Evolutionary conservation across 108 stramenopile genomes (phyloP), one percentile per base, ranked within the genome.

Genomic region (Cyclostephanos tholiformis): DNA sequence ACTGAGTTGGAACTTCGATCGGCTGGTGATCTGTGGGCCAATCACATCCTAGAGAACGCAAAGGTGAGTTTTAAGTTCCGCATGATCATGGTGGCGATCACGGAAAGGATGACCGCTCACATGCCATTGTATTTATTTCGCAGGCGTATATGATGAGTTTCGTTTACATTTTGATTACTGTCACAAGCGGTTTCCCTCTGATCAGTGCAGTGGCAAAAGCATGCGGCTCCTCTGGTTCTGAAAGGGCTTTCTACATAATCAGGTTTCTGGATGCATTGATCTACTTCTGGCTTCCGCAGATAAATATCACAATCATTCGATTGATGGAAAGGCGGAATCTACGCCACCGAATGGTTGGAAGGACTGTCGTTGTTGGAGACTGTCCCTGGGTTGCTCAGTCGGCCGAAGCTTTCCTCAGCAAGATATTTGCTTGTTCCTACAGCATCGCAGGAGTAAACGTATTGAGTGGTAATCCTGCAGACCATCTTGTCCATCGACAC

Each of bases 281-380:
- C 41, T 89, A 86, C 68, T 80, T 89, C 50, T 89, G 65, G 66
- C 52, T 89, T 12, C 84, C 82, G n/a, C 81, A 89, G 66, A 82
- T 80, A 23, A 82, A 85, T 50, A 72, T 85, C 4, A 58, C 46
- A 9, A 72, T 85, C 64, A 41, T 84, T 27, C 79, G 87, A 46
- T 22, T 79, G 41, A 19, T 80, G 5, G 75, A 87, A 72, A 58
- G 82, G 16, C 79, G 88, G 13, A 77, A 82, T 48, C 35, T 87
- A 14, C 52, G 82, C 43, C 85, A 86, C 56, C 78, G 88, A 5
- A 81, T 86, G 72, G 88, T 86, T 25, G 85, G 82, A n/a, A 84
- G 88, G n/a, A 89, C 88, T 60, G 80, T 89, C 10, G 88, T 89
- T 6, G 51, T 89, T 23, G 88, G 77, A 23, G 88, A 89, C 64